phyloP scores from a whole-genome alignment of 2,329 filamentous ascomycete genomes.

The Penicillium corylophilum region DNA sequence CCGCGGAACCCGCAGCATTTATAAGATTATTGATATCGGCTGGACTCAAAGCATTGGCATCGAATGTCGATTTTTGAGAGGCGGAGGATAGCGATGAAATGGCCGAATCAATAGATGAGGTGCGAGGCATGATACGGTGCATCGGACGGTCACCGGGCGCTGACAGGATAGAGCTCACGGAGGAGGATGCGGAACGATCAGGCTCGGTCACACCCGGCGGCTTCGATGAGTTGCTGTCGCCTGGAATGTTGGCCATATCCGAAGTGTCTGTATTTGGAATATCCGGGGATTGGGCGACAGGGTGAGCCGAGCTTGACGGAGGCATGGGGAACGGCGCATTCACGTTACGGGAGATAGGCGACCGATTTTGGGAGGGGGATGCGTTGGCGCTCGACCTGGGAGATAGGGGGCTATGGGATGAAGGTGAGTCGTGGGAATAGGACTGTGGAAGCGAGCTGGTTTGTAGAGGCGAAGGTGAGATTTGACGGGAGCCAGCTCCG shows the following conservation, averaged over 20 bases:
- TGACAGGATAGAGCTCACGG: slow-evolving; percentile 32
- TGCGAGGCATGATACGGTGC: slow-evolving; percentile 59
- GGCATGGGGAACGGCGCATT: slow-evolving; percentile 33
- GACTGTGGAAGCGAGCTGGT: slow-evolving; percentile 28
- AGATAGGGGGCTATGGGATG: slow-evolving; percentile 29
- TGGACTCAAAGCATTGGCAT: slow-evolving; percentile 56
- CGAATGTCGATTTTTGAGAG: slow-evolving; percentile 60
- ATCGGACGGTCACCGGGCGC: slow-evolving; percentile 30
- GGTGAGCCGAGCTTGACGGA: slow-evolving; percentile 24
- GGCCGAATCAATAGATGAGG: slow-evolving; percentile 90
- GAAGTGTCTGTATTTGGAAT: slow-evolving; percentile 15
- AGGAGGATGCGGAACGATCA: slow-evolving; percentile 31
- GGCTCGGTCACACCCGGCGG: slow-evolving; percentile 27
- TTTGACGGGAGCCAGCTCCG: slow-evolving; percentile 27
- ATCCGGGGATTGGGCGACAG: slow-evolving; percentile 18
- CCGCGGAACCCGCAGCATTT: slow-evolving; percentile 79
- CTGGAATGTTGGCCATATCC: slow-evolving; percentile 23
- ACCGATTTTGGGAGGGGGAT: slow-evolving; percentile 22
- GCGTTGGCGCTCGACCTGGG: slow-evolving; percentile 24
- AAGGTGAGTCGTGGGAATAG: slow-evolving; percentile 18
- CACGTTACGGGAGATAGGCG: slow-evolving; percentile 24
- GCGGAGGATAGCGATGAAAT: slow-evolving; percentile 71
- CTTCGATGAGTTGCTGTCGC: slow-evolving; percentile 27
- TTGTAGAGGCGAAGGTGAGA: slow-evolving; percentile 31
- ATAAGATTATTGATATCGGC: slow-evolving; percentile 78